Evolutionary conservation across 805 yeast genomes (phyloP).

Genomic region (Myxozyma nipponensis): DNA sequence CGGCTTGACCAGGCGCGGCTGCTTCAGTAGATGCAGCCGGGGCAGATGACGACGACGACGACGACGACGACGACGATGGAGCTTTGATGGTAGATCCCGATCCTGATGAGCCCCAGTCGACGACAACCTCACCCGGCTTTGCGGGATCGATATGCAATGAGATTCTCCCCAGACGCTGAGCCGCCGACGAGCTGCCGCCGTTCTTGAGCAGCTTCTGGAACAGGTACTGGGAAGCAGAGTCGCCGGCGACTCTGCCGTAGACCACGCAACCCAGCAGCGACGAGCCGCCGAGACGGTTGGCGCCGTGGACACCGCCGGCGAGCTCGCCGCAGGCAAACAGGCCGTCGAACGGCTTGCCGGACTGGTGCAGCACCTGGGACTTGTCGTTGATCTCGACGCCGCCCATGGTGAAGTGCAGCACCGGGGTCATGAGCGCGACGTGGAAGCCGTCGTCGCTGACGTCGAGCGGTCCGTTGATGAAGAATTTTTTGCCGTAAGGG

Average conservation of each 20-base stretch:
- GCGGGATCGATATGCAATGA: conserved; percentile 39
- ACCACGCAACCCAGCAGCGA: conserved; percentile 55
- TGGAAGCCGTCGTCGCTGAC: conserved; percentile 42
- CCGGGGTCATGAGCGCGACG: conserved; percentile 53
- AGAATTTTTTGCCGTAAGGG: conserved; percentile 47
- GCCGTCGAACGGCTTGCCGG: conserved; percentile 38
- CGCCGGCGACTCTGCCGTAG: conserved; percentile 47
- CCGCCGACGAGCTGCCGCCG: conserved; percentile 28
- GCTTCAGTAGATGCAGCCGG: conserved; percentile 7
- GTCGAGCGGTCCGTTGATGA: conserved; percentile 47
- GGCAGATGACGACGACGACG: conserved; percentile 4
- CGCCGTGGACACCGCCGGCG: conserved; percentile 60
- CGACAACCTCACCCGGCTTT: conserved; percentile 29
- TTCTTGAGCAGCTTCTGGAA: conserved; percentile 36
- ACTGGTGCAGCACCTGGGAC: conserved; percentile 39
- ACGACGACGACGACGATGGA: conserved; percentile 10
- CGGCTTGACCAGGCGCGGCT: conserved; percentile 10
- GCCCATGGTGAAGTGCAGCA: conserved; percentile 66
- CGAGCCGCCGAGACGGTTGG: conserved; percentile 53
- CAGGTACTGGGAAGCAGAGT: conserved; percentile 39
- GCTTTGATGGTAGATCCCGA: conserved; percentile 12
- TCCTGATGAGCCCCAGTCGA: conserved; percentile 23
- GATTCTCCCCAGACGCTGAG: conserved; percentile 43
- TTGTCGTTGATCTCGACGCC: conserved; percentile 54
- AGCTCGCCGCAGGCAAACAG: conserved; percentile 57